Percentiles rank a stretch among this genome's conserved stretches.
These are phyloP conservation scores for Exophiala bonariae DNA, from an alignment of 2,329 filamentous ascomycete genomes.

Conservation along the genomic window DNA sequence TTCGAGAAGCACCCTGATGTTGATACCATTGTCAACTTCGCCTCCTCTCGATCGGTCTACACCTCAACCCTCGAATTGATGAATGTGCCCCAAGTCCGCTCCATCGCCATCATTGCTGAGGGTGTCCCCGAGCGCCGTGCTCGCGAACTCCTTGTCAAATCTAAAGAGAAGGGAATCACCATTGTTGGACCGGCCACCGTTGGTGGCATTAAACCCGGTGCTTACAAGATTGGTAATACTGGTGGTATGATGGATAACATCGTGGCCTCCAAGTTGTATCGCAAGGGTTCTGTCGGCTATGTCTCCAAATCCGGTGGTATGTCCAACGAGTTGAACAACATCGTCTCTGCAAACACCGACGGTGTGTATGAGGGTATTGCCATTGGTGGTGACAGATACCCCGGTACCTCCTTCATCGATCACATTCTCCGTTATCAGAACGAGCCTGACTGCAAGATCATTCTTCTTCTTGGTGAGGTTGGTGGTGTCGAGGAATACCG, in stretches of 20 bases:
- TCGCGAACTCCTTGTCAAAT: slow-evolving; percentile 94
- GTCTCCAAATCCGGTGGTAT: slow-evolving; percentile 99
- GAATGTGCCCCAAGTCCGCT: slow-evolving; percentile 95
- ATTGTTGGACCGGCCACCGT: slow-evolving; percentile 98
- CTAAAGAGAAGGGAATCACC: slow-evolving; percentile 97
- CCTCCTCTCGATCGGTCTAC: slow-evolving; percentile 97
- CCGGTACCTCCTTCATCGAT: slow-evolving; percentile 98
- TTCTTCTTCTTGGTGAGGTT: slow-evolving; percentile 93
- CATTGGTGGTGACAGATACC: slow-evolving; percentile 98
- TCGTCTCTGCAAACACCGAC: slow-evolving; percentile 92
- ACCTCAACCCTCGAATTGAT: slow-evolving; percentile 98
- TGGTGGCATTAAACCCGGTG: slow-evolving; percentile 98
- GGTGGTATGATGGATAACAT: slow-evolving; percentile 99
- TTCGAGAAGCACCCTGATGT: slow-evolving; percentile 96
- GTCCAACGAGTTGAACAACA: slow-evolving; percentile 99
- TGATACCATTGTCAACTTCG: slow-evolving; percentile 98
- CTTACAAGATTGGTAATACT: slow-evolving; percentile 99
- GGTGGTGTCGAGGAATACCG: slow-evolving; percentile 99
- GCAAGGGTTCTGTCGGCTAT: slow-evolving; percentile 96
- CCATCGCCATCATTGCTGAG: slow-evolving; percentile 98
- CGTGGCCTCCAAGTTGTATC: slow-evolving; percentile 99
- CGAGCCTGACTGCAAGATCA: slow-evolving; percentile 96
- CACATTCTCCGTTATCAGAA: slow-evolving; percentile 95
- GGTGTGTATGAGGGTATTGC: slow-evolving; percentile 99
- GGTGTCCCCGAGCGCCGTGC: slow-evolving; percentile 98